Conservation (phyloP, 176 grass and related monocot species). For the Eleusine coracana region DNA sequence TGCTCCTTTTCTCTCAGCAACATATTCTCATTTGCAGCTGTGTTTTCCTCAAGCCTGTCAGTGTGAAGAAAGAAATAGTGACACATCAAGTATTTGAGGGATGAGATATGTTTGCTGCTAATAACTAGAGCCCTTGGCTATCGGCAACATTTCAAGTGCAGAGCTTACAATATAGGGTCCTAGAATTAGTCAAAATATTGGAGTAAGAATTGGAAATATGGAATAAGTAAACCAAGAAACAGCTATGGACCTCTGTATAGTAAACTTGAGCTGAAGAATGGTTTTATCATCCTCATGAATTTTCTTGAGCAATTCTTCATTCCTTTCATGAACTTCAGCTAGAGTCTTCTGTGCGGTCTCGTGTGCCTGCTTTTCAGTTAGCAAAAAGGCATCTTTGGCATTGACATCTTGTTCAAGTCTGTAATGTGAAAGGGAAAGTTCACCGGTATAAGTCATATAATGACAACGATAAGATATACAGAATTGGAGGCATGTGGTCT, state of each 20-base stretch:
- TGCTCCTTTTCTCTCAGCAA: conserved; percentile 58
- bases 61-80: conserved; percentile 23
- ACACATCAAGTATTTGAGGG: conserved; percentile 29
- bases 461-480: conserved; percentile 16
- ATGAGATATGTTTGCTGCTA: conserved; percentile 14
- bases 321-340: conserved; percentile 54
- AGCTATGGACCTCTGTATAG: conserved; percentile 52
- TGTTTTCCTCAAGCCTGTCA: conserved; percentile 56
- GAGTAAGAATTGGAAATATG: neutral
- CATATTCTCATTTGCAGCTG: conserved; percentile 49
- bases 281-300: conserved; percentile 55
- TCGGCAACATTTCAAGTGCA: conserved; percentile 7
- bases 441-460: conserved; percentile 16
- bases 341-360: conserved; percentile 44
- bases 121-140: neutral
- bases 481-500: conserved; percentile 7
- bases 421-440: conserved; percentile 28
- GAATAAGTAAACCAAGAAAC: conserved; percentile 33
- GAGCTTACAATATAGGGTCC: neutral
- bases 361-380: conserved; percentile 55
- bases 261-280: conserved; percentile 66
- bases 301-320: conserved; percentile 53
- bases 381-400: conserved; percentile 47
- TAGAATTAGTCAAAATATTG: neutral
- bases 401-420: conserved; percentile 67